Evolutionary conservation across 1,139 yeast genomes (phyloP).

Genomic region (Suzukiozyma palmioleophila): DNA sequence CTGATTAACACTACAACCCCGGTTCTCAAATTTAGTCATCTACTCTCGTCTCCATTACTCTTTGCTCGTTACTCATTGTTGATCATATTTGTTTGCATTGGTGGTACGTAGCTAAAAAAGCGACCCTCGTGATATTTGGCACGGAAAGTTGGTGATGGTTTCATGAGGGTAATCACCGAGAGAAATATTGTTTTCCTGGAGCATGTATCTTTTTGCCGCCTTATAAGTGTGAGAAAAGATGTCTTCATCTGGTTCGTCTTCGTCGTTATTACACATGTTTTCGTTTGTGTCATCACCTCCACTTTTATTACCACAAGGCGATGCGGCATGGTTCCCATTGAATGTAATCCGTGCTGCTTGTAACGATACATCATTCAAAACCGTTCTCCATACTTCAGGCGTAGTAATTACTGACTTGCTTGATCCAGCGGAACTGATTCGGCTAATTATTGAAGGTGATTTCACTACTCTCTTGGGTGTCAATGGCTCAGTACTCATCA

Average conservation of each 20-base stretch:
- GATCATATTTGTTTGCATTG: too few relatives aligned
- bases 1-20: too few relatives aligned
- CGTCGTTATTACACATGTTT: background rate
- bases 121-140: background rate
- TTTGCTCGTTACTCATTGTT: too few relatives aligned
- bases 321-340: background rate
- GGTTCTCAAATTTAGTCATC: too few relatives aligned
- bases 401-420: background rate
- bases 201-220: constrained; percentile 1
- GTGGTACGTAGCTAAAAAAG: background rate
- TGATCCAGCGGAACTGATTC: background rate
- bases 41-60: too few relatives aligned
- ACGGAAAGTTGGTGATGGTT: background rate
- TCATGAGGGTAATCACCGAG: background rate
- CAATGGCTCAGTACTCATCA: constrained; percentile 3
- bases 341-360: constrained; percentile 50
- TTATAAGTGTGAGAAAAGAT: background rate
- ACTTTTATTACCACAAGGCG: background rate
- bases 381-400: constrained; percentile 31
- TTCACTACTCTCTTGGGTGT: background rate
- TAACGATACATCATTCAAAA: constrained; percentile 44
- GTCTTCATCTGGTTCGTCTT: background rate
- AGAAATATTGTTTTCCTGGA: background rate
- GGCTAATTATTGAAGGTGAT: background rate
- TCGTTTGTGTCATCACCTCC: background rate